Evolutionary conservation across 1,139 yeast genomes (phyloP), one percentile per base, ranked within the genome.

Genomic region (Debaryomycetaceae sp.): DNA sequence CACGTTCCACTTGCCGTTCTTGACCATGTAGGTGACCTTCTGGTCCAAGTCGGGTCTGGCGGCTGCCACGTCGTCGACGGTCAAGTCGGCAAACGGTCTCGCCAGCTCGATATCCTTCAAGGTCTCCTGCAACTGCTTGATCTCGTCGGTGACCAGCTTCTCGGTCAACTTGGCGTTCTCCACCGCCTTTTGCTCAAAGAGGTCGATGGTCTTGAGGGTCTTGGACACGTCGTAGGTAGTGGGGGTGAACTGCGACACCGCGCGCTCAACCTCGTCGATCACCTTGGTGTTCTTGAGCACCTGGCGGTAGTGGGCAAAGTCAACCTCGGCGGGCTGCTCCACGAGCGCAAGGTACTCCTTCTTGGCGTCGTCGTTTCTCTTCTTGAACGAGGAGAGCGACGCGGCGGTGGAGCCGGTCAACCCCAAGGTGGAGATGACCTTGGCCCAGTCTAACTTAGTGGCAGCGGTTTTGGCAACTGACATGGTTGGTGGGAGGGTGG

Each of bases 301-400:
- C 16, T 80, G 65, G 56, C 81, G 83, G 79, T 89, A 91, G 64
- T 78, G 71, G 34, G 71, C 61, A 47, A 89, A 91, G 65, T 91
- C 96, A 42, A 91, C 86, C 27, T 69, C 71, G 40, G 85, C 72
- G 42, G 86, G 64, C 65, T 84, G 91, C 48, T 73, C 67, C 55
- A 78, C 70, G 50, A 89, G 73, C 41, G 78, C 79, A 48, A 71
- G 65, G 50, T 83, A 67, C 55, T 75, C 75, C 68, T 86, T 83
- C 71, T 88, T 83, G 49, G 98, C 97, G 60, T 91, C 98, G 53
- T 91, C 97, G 65, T 86, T 83, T 76, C 99, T 84, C 83, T 93
- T 91, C 72, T 89, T 91, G 83, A 91, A 91, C 26, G 94, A 76
- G 37, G 91, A 76, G 58, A 91, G 73, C 28, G 95, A 78, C 36